Base-by-base conservation (phyloP, 352 stramenopile genomes). In the Phytophthora sp. region DNA sequence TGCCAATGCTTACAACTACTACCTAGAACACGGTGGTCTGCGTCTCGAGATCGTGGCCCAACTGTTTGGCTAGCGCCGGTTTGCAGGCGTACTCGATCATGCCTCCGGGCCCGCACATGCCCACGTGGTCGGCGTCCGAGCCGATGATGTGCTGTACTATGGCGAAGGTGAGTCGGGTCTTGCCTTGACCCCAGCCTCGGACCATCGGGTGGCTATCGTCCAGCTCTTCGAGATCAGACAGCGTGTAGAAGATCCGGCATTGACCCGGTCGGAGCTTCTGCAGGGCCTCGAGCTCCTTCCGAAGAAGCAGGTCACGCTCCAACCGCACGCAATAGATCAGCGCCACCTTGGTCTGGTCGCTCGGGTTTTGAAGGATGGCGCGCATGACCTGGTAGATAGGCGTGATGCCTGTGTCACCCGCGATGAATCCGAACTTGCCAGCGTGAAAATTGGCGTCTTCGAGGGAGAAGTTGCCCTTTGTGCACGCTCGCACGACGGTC, bases 1-100 rank as follows among this genome's bases (percentile, higher is more conserved):
- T 10, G 18, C 37, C n/a, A n/a, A n/a, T n/a, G n/a, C n/a, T n/a
- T n/a, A n/a, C n/a, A n/a, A n/a, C n/a, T n/a, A 12, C 3, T 20
- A 31, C 6, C 24, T 77, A 81, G 32, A 81, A 70, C 24, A 72
- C 43, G 23, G 72, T 81, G 27, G 92, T 82, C 52, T 88, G 84
- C 42, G 91, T 78, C 17, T 88, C 73, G 38, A 90, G 70, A 15
- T 80, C 82, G 76, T 97, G 97, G 41, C 91, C 90, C 27, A 98
- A 75, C 45, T n/a, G n/a, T n/a, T 85, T 81, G 28, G 83, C 50
- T 24, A 98, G 79, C 57, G 92, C 92, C 0, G 94, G 92, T 20
- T 95, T 66, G 61, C 94, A 98, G 8, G 91, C 92, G 71, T 95
- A 94, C 77, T 98, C 94, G 46, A 99, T 91, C 92, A 99, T 97